Evolutionary conservation across 495 filamentous ascomycete genomes (phyloP), one percentile per base, ranked within the genome.

Genomic region (Pyrenopolyporus hunteri): DNA sequence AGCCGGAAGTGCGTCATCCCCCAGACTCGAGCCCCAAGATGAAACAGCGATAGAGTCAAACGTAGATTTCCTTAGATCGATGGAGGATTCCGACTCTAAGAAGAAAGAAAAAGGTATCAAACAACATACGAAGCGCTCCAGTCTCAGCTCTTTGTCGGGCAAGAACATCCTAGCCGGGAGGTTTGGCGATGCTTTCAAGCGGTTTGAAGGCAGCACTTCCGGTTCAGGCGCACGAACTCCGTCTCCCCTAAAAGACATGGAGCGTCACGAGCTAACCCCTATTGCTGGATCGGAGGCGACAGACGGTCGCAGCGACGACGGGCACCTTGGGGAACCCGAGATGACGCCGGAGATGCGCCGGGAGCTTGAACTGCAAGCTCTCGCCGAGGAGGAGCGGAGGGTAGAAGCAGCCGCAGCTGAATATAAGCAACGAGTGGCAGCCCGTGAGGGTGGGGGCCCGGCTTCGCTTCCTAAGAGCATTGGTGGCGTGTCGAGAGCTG

Each of bases 101-200:
- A 86, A 88, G 63, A 91, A 92, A 63, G 84, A 91, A 10, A 80
- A 78, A 40, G 83, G 82, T 59, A 77, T 75, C 45, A 92, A 89
- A 57, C 65, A 68, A 8, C 91, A 96, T 66, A 75, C 73, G 39
- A 97, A 97, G 69, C 88, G 92, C 28, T 80, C 88, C 16, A 96
- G 91, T 70, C 79, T 98, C 50, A 87, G 88, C 10, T 91, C 87
- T 1, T 78, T 94, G 23, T 87, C 89, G 1, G 89, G 89, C 51
- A 97, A 96, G 73, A 90, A 83, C n/a, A 82, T 96, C 32, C 80
- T 98, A 19, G 87, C 87, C 20, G 91, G 93, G 6, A 92, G 89
- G 70, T 97, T 98, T 73, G 92, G 95, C 1, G 95, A 97, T 48
- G 93, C 95, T 3, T 98, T 98, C 78, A 89, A 93, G 59, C 84